Evolutionary conservation across 257 asterid species (phyloP).

Genomic region (Parsonsia alboflavescens): DNA sequence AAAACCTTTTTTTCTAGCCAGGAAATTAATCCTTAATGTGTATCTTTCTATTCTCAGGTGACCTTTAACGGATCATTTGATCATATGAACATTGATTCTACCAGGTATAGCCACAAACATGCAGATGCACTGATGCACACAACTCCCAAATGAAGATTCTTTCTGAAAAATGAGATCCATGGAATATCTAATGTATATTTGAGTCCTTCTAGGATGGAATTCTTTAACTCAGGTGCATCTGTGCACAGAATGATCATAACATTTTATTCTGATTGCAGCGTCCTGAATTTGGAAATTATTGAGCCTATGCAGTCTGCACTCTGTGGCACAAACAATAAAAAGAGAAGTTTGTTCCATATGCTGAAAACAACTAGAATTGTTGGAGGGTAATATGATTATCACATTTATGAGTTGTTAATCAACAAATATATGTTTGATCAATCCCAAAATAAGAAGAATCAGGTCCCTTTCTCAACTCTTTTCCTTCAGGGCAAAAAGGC

Average conservation of each 20-base stretch:
- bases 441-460: not conserved
- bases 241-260: conserved; percentile 1
- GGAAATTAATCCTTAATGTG: conserved; percentile 2
- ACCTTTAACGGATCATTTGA: conserved; percentile 96
- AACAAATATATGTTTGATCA: not conserved
- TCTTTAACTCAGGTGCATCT: not conserved
- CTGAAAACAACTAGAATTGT: conserved; percentile 87
- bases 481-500: not conserved
- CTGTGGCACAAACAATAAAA: conserved; percentile 67
- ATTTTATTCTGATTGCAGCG: conserved; percentile 50
- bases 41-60: conserved; percentile 48
- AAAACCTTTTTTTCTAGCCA: not conserved
- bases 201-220: conserved; percentile 2
- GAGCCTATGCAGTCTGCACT: conserved; percentile 84
- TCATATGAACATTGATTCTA: conserved; percentile 94
- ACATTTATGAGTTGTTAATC: conserved; percentile 13
- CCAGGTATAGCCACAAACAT: conserved; percentile 46
- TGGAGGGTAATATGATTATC: conserved; percentile 74
- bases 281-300: conserved; percentile 90
- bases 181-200: not conserved
- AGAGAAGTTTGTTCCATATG: conserved; percentile 92
- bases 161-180: not conserved
- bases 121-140: conserved; percentile 12
- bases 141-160: not conserved
- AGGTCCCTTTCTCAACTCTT: not conserved